phyloP scores from a whole-genome alignment of 768 basidiomycete genomes.

The Russula vinacea region DNA sequence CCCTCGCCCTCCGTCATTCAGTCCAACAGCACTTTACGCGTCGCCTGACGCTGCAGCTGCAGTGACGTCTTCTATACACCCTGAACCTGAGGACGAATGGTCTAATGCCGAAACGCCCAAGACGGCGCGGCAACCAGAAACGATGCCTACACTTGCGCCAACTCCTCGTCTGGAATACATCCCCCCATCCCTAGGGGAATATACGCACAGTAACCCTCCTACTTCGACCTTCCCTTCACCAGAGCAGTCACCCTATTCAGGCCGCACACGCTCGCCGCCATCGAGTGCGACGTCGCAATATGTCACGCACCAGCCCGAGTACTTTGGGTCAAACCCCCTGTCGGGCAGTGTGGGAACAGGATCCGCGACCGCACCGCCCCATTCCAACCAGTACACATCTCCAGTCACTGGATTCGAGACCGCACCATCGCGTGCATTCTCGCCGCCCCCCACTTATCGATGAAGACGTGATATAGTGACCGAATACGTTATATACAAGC shows the following conservation, averaged over 20 bases:
- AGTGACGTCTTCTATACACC: background rate
- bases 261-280: background rate
- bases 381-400: background rate
- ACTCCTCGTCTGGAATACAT: background rate
- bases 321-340: background rate
- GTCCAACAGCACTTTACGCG: conserved; percentile 14
- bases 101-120: conserved; percentile 14
- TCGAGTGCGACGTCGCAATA: background rate
- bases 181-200: background rate
- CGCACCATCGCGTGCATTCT: background rate
- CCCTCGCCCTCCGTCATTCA: conserved; percentile 35
- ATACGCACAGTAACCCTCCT: background rate
- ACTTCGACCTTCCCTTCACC: background rate
- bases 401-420: background rate
- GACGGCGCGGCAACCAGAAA: conserved; percentile 1
- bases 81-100: conserved; percentile 15
- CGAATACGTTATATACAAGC: background rate
- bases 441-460: conserved; percentile 17
- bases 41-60: conserved; percentile 6
- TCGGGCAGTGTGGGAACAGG: background rate
- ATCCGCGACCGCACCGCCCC: background rate
- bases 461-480: background rate
- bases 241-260: background rate
- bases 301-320: conserved; percentile 1
- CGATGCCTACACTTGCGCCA: background rate